phyloP scores from a whole-genome alignment of 345 rosid genomes.

The Populus ilicifolia region DNA sequence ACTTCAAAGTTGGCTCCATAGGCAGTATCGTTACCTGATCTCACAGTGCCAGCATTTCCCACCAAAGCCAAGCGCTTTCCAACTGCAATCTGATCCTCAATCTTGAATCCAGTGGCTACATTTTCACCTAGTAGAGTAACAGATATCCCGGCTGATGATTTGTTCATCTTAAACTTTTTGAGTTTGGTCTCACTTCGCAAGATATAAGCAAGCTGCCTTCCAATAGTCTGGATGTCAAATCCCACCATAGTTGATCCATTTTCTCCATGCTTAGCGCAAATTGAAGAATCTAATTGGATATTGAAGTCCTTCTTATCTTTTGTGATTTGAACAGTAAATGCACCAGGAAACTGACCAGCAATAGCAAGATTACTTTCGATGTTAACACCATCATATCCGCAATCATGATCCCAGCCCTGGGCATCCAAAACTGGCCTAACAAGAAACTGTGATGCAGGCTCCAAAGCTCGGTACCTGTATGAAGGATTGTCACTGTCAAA shows the following conservation, averaged over 20 bases:
- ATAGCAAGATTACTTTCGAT: slow-evolving; percentile 68
- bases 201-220: slow-evolving; percentile 85
- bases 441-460: slow-evolving; percentile 75
- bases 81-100: slow-evolving; percentile 77
- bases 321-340: slow-evolving; percentile 75
- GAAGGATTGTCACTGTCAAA: slow-evolving; percentile 84
- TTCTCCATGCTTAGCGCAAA: slow-evolving; percentile 74
- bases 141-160: slow-evolving; percentile 66
- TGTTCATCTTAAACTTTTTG: slow-evolving; percentile 67
- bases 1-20: slow-evolving; percentile 93
- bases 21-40: slow-evolving; percentile 76
- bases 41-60: slow-evolving; percentile 79
- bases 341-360: slow-evolving; percentile 61
- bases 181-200: slow-evolving; percentile 83
- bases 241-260: slow-evolving; percentile 90
- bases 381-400: slow-evolving; percentile 93
- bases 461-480: slow-evolving; percentile 84
- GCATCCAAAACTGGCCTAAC: slow-evolving; percentile 90
- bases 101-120: slow-evolving; percentile 72
- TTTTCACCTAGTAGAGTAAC: slow-evolving; percentile 85
- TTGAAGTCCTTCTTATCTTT: slow-evolving; percentile 95
- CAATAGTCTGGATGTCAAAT: slow-evolving; percentile 90
- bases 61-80: slow-evolving; percentile 74
- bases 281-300: slow-evolving; percentile 87
- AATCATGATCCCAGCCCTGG: slow-evolving; percentile 99